Evolutionary conservation across 176 grass and related monocot genomes (phyloP), one percentile per base, ranked within the genome.

Genomic region (Leersia perrieri): DNA sequence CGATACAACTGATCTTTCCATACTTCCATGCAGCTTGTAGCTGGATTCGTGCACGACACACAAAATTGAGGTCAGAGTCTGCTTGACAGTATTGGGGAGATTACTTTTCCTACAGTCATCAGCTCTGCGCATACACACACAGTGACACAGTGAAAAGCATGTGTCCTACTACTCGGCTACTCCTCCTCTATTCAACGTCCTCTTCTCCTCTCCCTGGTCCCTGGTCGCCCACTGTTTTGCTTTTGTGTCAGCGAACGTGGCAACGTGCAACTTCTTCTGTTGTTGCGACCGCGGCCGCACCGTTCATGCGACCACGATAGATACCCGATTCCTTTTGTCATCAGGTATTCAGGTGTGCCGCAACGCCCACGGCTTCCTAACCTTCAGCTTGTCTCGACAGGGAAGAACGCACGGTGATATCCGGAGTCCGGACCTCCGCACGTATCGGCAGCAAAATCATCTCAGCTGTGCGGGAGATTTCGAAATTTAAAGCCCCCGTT

Each of bases 21-120:
- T 65, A 25, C 69, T 74, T 45, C 40, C 30, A 51, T 66, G 70
- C 69, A 9, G 51, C 26, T 58, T 67, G 39, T 20, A 35, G 61
- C 29, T 82, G 80, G 58, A 82, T 65, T 74, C 69, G 32, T 29
- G 80, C 80, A 38, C 31, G 15, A 8, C 72, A 57, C 70, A 55
- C 42, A 49, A 73, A 51, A 1, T 10, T 51, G 14, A 26, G 47
- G 47, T 20, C 72, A 57, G 16, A 9, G 68, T 13, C 35, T 10
- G 34, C 44, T 33, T 33, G 47, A 60, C 72, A n/a, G 20, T 16
- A 51, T 14, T 31, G 3, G 27, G 72, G 31, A 53, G 9, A 20
- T 74, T 55, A 9, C n/a, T 33, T 33, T 20, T 73, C 4, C 18
- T 30, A 25, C 69, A 23, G 53, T 23, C 51, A 55, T 23, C 53